Evolutionary conservation across 805 yeast genomes (phyloP).

Genomic region (Torulaspora delbrueckii): DNA sequence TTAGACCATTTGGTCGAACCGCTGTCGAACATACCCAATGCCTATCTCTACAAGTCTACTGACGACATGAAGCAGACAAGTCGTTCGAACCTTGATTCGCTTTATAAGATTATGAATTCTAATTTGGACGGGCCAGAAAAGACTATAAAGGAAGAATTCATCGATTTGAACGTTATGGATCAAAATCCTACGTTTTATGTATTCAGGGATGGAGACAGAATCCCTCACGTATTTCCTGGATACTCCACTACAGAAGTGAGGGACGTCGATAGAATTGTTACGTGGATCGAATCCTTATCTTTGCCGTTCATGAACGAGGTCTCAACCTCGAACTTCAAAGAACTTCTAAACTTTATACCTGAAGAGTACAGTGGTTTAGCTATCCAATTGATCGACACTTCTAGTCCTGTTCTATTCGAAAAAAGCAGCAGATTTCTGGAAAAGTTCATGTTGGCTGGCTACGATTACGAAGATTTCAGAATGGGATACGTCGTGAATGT

Average conservation of each 20-base stretch:
- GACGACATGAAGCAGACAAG: constrained; percentile 44
- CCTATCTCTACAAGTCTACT: constrained; percentile 49
- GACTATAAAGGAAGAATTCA: constrained; percentile 43
- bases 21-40: constrained; percentile 53
- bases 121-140: constrained; percentile 35
- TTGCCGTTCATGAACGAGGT: constrained; percentile 53
- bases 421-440: constrained; percentile 27
- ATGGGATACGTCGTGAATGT: constrained; percentile 38
- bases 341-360: constrained; percentile 16
- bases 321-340: constrained; percentile 34
- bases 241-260: constrained; percentile 63
- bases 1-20: constrained; percentile 59
- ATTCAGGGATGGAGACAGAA: constrained; percentile 52
- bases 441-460: constrained; percentile 36
- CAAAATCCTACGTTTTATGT: constrained; percentile 58
- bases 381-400: constrained; percentile 21
- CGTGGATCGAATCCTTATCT: constrained; percentile 47
- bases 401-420: constrained; percentile 17
- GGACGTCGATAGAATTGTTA: constrained; percentile 41
- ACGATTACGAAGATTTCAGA: constrained; percentile 45
- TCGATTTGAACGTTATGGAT: constrained; percentile 49
- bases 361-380: constrained; percentile 21
- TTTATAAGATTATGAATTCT: constrained; percentile 43
- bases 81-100: constrained; percentile 32
- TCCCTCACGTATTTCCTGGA: constrained; percentile 52